Evolutionary conservation across 2,329 filamentous ascomycete genomes (phyloP).

Genomic region (Xylaria sp.): DNA sequence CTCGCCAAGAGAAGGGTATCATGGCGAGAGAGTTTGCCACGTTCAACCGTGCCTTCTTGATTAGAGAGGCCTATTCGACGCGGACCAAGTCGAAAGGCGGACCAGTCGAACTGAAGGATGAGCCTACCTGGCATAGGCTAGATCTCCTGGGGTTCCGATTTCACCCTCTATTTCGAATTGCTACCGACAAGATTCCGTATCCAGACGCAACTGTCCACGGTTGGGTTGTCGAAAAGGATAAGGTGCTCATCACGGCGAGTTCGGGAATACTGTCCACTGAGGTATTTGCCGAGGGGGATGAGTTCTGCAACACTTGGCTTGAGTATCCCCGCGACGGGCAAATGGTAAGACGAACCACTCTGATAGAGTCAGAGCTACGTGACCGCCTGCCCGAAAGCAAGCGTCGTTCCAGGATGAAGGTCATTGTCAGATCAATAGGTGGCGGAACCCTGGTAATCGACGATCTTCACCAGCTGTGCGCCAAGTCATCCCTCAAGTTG

Average conservation of each 20-base stretch:
- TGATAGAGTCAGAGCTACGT: constrained; percentile 81
- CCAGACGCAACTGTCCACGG: constrained; percentile 83
- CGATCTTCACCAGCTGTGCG: constrained; percentile 77
- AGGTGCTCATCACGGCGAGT: constrained; percentile 79
- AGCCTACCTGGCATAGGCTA: constrained; percentile 91
- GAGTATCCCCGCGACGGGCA: constrained; percentile 77
- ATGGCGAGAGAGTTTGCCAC: constrained; percentile 91
- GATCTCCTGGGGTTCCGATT: constrained; percentile 89
- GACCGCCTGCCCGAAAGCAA: constrained; percentile 76
- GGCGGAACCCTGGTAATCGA: constrained; percentile 79
- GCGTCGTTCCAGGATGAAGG: constrained; percentile 74
- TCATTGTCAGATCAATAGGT: constrained; percentile 81
- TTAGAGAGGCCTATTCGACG: constrained; percentile 85
- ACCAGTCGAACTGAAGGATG: constrained; percentile 78
- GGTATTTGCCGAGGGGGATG: constrained; percentile 82
- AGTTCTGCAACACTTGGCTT: constrained; percentile 81
- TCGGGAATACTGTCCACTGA: constrained; percentile 89
- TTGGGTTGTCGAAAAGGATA: constrained; percentile 83
- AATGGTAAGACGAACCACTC: constrained; percentile 75
- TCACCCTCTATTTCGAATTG: constrained; percentile 89
- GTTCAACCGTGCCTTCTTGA: constrained; percentile 84
- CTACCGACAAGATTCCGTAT: constrained; percentile 73
- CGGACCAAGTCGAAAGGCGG: constrained; percentile 86
- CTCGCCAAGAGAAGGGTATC: constrained; percentile 88
- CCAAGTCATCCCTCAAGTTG: constrained; percentile 81